These are phyloP conservation scores for Ganoderma meredithae DNA, from an alignment of 1,284 basidiomycete genomes.

Conservation along the genomic window DNA sequence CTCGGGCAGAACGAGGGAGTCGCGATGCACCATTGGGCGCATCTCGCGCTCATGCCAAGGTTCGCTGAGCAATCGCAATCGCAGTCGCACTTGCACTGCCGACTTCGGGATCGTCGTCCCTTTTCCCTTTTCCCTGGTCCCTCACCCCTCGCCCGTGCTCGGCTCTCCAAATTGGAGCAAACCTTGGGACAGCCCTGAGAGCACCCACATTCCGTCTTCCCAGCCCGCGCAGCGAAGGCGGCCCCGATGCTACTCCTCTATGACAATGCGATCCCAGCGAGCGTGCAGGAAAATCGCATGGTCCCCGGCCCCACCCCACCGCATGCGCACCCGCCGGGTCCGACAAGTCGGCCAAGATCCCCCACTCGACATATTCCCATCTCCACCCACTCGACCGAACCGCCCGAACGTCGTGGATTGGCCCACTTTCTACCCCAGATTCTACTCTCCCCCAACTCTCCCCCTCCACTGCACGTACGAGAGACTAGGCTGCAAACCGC, in stretches of 20 bases:
- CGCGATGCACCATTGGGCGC: background rate
- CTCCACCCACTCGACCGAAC: background rate
- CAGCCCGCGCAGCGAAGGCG: background rate
- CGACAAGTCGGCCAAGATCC: slow-evolving; percentile 8
- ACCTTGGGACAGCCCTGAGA: background rate
- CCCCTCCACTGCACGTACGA: slow-evolving; percentile 19
- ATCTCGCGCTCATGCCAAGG: background rate
- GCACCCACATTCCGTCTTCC: background rate
- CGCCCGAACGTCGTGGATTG: background rate
- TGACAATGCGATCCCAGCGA: slow-evolving; percentile 38
- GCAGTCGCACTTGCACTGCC: background rate
- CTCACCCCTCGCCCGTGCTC: background rate
- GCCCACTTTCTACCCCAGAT: background rate
- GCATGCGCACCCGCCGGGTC: slow-evolving; percentile 35
- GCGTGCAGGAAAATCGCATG: slow-evolving; percentile 32
- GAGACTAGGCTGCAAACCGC: slow-evolving; percentile 36
- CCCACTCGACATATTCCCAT: background rate
- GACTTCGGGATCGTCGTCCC: background rate
- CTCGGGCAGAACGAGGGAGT: background rate
- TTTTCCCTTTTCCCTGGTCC: background rate
- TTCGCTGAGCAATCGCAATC: background rate
- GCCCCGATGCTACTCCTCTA: slow-evolving; percentile 16
- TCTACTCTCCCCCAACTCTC: slow-evolving; percentile 6
- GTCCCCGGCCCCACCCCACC: slow-evolving; percentile 29
- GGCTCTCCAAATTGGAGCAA: background rate